These are phyloP conservation scores for Maudiozyma serrabonitensis DNA, from an alignment of 805 yeast species.

Conservation along the genomic window DNA sequence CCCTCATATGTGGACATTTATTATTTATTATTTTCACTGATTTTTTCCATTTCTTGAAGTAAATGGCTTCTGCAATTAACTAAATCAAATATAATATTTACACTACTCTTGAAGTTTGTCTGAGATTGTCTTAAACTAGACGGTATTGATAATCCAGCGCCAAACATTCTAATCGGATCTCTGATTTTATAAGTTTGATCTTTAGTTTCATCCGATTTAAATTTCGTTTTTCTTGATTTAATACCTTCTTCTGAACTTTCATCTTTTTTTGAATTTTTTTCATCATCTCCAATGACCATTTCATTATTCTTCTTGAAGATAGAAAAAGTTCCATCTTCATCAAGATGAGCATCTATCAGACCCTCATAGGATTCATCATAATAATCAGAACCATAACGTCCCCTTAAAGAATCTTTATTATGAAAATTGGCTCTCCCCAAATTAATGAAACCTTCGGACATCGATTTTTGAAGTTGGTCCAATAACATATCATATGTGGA, in stretches of 20 bases:
- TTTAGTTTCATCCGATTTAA: neutral
- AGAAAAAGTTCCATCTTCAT: neutral
- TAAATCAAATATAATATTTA: constrained; percentile 15
- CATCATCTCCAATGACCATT: constrained; percentile 1
- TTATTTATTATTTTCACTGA: neutral
- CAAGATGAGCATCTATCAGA: constrained; percentile 7
- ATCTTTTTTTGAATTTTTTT: constrained; percentile 2
- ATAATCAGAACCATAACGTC: constrained; percentile 26
- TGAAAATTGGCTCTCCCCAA: constrained; percentile 26
- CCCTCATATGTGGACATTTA: neutral
- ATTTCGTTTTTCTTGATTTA: constrained; percentile 2
- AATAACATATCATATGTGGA: constrained; percentile 18
- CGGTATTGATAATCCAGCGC: constrained; percentile 22
- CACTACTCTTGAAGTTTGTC: constrained; percentile 17
- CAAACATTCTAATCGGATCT: constrained; percentile 27
- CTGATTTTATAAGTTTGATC: neutral
- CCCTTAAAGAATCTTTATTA: constrained; percentile 24
- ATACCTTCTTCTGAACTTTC: neutral
- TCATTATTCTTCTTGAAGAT: constrained; percentile 1
- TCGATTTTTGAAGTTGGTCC: constrained; percentile 20
- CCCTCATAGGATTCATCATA: constrained; percentile 26
- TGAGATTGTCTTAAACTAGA: constrained; percentile 20
- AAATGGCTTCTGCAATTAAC: constrained; percentile 16
- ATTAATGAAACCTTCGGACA: constrained; percentile 19
- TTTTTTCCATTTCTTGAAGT: neutral